A percentile compares a stretch with the other conserved stretches of the same genome.
Conservation (phyloP, 179 eudicot species). For the Beta lomatogona region DNA sequence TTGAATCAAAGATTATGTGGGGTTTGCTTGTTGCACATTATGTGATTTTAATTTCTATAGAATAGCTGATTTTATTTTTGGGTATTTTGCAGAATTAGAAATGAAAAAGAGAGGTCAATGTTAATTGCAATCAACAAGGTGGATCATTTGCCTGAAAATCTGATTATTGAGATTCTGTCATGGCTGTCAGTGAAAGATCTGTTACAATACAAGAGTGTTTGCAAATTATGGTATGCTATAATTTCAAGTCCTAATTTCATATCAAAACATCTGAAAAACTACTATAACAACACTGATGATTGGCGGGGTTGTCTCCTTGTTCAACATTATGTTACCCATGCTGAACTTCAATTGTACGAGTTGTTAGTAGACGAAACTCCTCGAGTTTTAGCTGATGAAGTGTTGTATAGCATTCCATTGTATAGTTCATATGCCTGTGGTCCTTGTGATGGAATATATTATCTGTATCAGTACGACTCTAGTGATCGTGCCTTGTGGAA, state of each 20-base stretch:
- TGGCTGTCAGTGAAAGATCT: constrained; percentile 25
- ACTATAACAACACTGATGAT: constrained; percentile 15
- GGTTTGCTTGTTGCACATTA: too few species aligned
- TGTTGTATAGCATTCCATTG: not conserved
- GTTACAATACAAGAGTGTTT: constrained; percentile 17
- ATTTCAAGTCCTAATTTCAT: constrained; percentile 20
- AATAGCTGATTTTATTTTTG: not conserved
- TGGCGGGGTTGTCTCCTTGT: constrained; percentile 11
- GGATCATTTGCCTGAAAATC: constrained; percentile 17
- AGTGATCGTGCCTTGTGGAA: constrained; percentile 26
- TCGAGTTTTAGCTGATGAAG: constrained; percentile 18
- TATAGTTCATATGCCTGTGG: not conserved
- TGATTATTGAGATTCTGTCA: constrained; percentile 27
- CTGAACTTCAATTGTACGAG: not conserved
- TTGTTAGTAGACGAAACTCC: constrained; percentile 13
- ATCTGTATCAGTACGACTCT: not conserved
- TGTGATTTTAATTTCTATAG: too few species aligned
- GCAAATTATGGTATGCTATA: constrained; percentile 29
- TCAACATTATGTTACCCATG: not conserved
- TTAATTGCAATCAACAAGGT: not conserved
- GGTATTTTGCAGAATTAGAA: not conserved
- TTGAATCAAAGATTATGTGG: too few species aligned
- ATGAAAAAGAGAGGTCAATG: constrained; percentile 15
- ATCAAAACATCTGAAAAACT: constrained; percentile 28
- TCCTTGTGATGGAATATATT: constrained; percentile 25